These are phyloP conservation scores for Mucor mucedo DNA, from an alignment of 371 early-diverging fungal species.

Conservation along the genomic window DNA sequence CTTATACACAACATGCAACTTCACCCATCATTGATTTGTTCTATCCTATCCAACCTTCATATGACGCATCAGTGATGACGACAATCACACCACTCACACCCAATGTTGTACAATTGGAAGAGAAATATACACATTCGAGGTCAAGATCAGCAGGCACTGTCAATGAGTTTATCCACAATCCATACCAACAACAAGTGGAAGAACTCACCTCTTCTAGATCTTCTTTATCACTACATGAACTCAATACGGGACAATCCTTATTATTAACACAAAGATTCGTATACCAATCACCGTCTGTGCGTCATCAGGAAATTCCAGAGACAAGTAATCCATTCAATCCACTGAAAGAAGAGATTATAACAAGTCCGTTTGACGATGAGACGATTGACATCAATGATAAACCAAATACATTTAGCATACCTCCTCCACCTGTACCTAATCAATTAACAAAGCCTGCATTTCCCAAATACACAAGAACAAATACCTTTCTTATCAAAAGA, in stretches of 20 bases:
- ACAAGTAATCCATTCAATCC: conserved; percentile 26
- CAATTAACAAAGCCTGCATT: conserved; percentile 49
- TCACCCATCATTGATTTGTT: conserved; percentile 6
- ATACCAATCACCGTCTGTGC: conserved; percentile 34
- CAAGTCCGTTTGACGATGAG: conserved; percentile 28
- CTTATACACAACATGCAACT: conserved; percentile 21
- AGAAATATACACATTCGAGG: conserved; percentile 33
- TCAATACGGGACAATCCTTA: conserved; percentile 46
- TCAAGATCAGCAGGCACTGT: conserved; percentile 40
- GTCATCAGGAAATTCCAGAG: conserved; percentile 6
- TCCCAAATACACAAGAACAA: conserved; percentile 42
- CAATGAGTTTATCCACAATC: conserved; percentile 20
- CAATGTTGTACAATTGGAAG: conserved; percentile 9
- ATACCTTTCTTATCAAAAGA: conserved; percentile 27
- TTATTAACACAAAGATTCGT: conserved; percentile 49
- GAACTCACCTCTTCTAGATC: conserved; percentile 26
- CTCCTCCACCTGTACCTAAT: conserved; percentile 50
- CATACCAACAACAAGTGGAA: conserved; percentile 18
- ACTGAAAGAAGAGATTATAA: background rate
- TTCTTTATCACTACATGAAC: conserved; percentile 34
- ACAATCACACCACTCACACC: conserved; percentile 19
- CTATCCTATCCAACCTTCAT: conserved; percentile 7
- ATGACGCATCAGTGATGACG: conserved; percentile 9
- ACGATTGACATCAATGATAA: conserved; percentile 25
- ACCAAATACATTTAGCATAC: conserved; percentile 35